Base-by-base conservation (phyloP, 2,329 filamentous ascomycete genomes). In the Penicillium rolfsii region DNA sequence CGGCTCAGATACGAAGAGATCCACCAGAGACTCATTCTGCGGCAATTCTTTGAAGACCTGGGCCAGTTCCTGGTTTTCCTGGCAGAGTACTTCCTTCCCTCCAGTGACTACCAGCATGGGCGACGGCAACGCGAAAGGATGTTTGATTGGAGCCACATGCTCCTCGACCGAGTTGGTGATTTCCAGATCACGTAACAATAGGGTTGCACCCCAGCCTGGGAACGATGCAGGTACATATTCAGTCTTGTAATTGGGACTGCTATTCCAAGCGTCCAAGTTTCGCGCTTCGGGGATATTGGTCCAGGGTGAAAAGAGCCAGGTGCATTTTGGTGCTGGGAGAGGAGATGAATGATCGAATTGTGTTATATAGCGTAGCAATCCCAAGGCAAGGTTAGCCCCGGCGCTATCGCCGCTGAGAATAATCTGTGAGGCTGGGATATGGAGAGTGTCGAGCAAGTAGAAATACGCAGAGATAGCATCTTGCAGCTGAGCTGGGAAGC, bases 401-500 rank as follows among this genome's bases (percentile, higher is more conserved):
- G 65, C 59, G 56, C 64, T 66, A 22, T 71, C 70, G 4, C 70
- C 70, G 19, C 64, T 66, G 1, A 71, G 57, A 8, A 71, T 55
- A 41, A 71, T 69, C 4, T 62, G 62, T 1, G 62, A 64, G 4
- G 69, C 40, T 5, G 67, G 64, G 7, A 71, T 69, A 1, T 59
- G 41, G 2, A 69, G 58, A 3, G 57, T 62, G 24, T 67, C 49
- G 14, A 69, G 49, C 7, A 70, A 54, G 22, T 70, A 68, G 16
- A 55, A 49, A 36, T 71, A 71, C 2, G 66, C 64, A 3, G 70
- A 55, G 48, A 71, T 60, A 5, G 55, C 64, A 43, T 71, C 69
- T 60, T 71, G 69, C 7, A 71, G 57, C 16, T 65, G 66, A 7
- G 70, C 70, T 2, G 70, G 70, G 41, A 71, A 70, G 8, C 61